These are phyloP conservation scores for Melanopsichium pennsylvanicum DNA, from an alignment of 1,284 basidiomycete species.

Conservation along the genomic window DNA sequence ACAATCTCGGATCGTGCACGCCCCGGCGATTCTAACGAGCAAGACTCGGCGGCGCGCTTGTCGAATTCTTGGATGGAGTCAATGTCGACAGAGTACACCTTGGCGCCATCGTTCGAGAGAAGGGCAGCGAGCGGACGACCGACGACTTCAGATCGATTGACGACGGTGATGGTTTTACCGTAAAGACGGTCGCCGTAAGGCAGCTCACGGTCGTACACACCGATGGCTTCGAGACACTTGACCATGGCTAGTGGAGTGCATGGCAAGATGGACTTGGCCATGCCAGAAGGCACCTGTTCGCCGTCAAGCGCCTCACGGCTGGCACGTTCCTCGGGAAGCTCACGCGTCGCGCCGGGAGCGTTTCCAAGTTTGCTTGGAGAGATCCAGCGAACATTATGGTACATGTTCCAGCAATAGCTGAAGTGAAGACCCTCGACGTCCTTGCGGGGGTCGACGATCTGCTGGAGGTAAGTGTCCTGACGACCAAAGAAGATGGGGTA, in stretches of 20 bases:
- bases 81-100: conserved; percentile 92
- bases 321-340: conserved; percentile 45
- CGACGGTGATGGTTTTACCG: conserved; percentile 89
- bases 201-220: conserved; percentile 90
- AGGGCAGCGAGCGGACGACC: conserved; percentile 92
- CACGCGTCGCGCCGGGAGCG: conserved; percentile 61
- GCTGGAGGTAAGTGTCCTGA: conserved; percentile 93
- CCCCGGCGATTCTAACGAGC: conserved; percentile 14
- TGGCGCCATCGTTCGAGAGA: conserved; percentile 91
- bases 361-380: conserved; percentile 59
- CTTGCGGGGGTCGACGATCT: conserved; percentile 93
- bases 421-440: conserved; percentile 97
- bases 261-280: conserved; percentile 91
- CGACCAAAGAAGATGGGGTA: conserved; percentile 67
- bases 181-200: conserved; percentile 94
- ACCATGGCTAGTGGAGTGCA: conserved; percentile 94
- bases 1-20: conserved; percentile 52
- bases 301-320: conserved; percentile 38
- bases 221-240: conserved; percentile 87
- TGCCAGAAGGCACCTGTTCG: conserved; percentile 72
- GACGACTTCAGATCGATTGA: conserved; percentile 97
- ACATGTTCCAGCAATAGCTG: conserved; percentile 67
- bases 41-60: conserved; percentile 51
- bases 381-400: conserved; percentile 66
- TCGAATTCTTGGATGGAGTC: conserved; percentile 80